These are phyloP conservation scores for Ascoidea asiatica DNA, from an alignment of 805 yeast species.

Conservation along the genomic window DNA sequence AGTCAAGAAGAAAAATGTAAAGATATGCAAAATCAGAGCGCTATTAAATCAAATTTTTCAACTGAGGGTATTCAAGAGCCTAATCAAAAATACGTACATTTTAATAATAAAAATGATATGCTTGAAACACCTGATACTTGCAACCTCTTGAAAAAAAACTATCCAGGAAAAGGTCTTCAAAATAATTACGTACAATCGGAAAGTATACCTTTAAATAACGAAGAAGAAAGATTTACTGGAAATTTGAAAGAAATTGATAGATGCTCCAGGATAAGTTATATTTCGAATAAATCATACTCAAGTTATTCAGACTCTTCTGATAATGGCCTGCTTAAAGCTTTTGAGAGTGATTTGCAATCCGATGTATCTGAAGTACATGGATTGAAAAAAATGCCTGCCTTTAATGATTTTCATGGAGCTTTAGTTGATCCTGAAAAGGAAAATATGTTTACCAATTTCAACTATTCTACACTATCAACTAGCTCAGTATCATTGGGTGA, in stretches of 20 bases:
- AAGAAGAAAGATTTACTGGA: conserved; percentile 1
- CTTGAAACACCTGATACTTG: conserved; percentile 1
- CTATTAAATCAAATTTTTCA: conserved; percentile 14
- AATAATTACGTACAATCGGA: not conserved
- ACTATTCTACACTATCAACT: no score
- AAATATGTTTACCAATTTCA: no score
- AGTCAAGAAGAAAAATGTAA: no score
- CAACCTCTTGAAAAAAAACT: conserved; percentile 1
- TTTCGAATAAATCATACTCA: conserved; percentile 3
- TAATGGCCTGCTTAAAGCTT: not conserved
- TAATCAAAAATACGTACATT: conserved; percentile 19
- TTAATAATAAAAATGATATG: conserved; percentile 13
- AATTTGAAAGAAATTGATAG: not conserved
- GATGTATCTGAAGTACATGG: conserved; percentile 1
- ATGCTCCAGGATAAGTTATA: conserved; percentile 1
- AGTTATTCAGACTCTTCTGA: conserved; percentile 1
- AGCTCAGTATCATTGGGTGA: no score
- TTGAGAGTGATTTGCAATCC: not conserved
- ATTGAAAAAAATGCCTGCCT: conserved; percentile 4
- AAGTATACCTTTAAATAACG: not conserved
- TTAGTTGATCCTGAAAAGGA: no score
- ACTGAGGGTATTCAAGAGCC: conserved; percentile 18
- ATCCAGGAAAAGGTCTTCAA: not conserved
- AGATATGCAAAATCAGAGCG: not conserved
- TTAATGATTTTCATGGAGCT: no score